Base-by-base conservation (phyloP, 2,329 filamentous ascomycete genomes). In the Trichophaea hybrida region DNA sequence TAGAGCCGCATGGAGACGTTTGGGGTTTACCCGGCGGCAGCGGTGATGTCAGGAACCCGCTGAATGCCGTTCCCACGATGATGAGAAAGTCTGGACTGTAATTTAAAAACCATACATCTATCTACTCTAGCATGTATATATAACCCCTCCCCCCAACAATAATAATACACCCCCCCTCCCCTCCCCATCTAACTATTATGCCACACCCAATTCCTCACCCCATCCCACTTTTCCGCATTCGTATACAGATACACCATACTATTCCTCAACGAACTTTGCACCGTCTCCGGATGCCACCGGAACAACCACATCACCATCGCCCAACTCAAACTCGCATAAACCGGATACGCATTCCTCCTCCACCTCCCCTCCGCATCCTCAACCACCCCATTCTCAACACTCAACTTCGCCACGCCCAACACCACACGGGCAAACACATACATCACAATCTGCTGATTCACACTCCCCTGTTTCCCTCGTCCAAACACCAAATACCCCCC, bases 191-290 rank as follows among this genome's bases (percentile, higher is more conserved):
- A 81, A 73, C 78, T 82, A 71, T 97, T 97, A 73, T 95, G 85
- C 79, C 88, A 85, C 17, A 95, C 69, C 69, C 97, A 82, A 66
- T 84, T 97, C 72, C 85, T 77, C 70, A 95, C 76, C 43, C 84
- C 86, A 70, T 94, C 86, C 88, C 91, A 98, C 61, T 86, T 78
- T 69, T 96, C 86, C 65, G 86, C 88, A 72, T 97, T 86, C 61
- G 82, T 78, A 72, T 91, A 98, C 77, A 98, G 95, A 71, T 98
- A 98, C 68, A 82, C 87, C 93, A 98, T 98, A 75, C 89, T 96
- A 74, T 83, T 90, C 72, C 88, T 80, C 77, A 98, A 74, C 72
- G 90, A 96, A 61, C 84, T 82, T 78, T 96, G 93, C 70, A 98
- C 79, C 59, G 86, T 88, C 69, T 94, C 88, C 4, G 93, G 89